These are phyloP conservation scores for Tricharina praecox DNA, from an alignment of 495 filamentous ascomycete species.

Conservation along the genomic window DNA sequence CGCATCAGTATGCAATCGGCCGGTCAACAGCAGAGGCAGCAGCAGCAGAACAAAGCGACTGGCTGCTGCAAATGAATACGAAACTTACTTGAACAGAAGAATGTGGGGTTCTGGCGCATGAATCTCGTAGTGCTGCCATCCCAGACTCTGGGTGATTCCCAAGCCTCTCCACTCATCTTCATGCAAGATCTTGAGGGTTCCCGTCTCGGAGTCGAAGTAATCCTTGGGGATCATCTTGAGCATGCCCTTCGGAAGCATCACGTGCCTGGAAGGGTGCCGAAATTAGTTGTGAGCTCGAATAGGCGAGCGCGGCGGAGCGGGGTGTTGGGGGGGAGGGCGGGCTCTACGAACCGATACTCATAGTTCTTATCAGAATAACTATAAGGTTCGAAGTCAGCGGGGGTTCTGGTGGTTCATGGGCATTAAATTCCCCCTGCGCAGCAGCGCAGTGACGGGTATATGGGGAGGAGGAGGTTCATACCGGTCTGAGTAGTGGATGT, in stretches of 20 bases:
- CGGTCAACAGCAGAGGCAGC: background rate
- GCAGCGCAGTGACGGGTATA: background rate
- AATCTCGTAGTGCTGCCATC: conserved; percentile 98
- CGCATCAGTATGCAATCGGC: background rate
- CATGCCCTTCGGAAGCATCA: conserved; percentile 94
- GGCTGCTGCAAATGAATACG: no score
- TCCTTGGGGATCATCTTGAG: conserved; percentile 90
- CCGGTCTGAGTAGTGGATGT: conserved; percentile 91
- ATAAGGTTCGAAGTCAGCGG: background rate
- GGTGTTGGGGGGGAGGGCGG: no score
- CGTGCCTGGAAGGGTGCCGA: conserved; percentile 49
- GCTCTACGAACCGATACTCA: conserved; percentile 21
- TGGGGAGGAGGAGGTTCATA: conserved; percentile 29
- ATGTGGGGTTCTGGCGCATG: conserved; percentile 98
- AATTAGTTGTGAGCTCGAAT: conserved; percentile 36
- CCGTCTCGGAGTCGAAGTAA: conserved; percentile 79
- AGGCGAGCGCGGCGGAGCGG: no score
- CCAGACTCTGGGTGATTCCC: conserved; percentile 91
- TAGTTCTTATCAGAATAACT: conserved; percentile 27
- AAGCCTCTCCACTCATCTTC: conserved; percentile 95
- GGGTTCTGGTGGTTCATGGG: no score
- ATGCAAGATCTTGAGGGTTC: conserved; percentile 89
- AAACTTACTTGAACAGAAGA: conserved; percentile 82
- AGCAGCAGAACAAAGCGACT: no score
- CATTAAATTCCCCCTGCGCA: no score